phyloP scores from a whole-genome alignment of 306 rosid genomes.

The barrel medic (Medicago truncatula) region DNA sequence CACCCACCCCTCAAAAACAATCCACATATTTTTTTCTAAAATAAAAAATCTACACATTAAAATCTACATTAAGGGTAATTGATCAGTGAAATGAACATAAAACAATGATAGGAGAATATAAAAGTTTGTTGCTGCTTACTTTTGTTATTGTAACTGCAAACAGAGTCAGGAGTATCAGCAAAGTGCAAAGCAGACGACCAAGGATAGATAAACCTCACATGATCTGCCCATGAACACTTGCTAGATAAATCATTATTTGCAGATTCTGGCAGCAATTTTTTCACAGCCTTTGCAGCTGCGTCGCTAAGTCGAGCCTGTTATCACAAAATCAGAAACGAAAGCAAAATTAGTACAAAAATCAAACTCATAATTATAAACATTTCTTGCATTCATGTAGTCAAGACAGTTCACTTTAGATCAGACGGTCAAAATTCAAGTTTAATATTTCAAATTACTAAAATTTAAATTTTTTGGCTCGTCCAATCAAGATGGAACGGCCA shows the following conservation, averaged over 20 bases:
- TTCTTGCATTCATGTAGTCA: too few relatives aligned
- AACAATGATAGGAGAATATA: background rate
- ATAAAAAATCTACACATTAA: too few relatives aligned
- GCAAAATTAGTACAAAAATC: background rate
- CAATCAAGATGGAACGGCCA: too few relatives aligned
- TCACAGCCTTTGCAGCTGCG: conserved; percentile 64
- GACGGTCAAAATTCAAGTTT: too few relatives aligned
- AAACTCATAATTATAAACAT: too few relatives aligned
- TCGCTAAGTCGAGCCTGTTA: conserved; percentile 62
- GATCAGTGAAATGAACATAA: too few relatives aligned
- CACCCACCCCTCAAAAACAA: too few relatives aligned
- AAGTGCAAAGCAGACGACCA: conserved; percentile 88
- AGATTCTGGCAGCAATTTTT: conserved; percentile 60
- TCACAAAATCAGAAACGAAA: background rate
- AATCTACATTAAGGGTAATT: too few relatives aligned
- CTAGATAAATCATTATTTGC: conserved; percentile 63
- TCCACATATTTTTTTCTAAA: too few relatives aligned
- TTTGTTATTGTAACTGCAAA: conserved; percentile 56
- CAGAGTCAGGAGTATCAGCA: conserved; percentile 68
- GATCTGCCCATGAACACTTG: conserved; percentile 82
- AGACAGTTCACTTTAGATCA: too few relatives aligned
- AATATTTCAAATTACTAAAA: too few relatives aligned
- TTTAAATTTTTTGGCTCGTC: too few relatives aligned
- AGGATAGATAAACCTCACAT: conserved; percentile 49
- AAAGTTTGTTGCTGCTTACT: conserved; percentile 49